These are phyloP conservation scores for Macrophomina phaseolina DNA, from an alignment of 2,329 filamentous ascomycete species.

Conservation along the genomic window DNA sequence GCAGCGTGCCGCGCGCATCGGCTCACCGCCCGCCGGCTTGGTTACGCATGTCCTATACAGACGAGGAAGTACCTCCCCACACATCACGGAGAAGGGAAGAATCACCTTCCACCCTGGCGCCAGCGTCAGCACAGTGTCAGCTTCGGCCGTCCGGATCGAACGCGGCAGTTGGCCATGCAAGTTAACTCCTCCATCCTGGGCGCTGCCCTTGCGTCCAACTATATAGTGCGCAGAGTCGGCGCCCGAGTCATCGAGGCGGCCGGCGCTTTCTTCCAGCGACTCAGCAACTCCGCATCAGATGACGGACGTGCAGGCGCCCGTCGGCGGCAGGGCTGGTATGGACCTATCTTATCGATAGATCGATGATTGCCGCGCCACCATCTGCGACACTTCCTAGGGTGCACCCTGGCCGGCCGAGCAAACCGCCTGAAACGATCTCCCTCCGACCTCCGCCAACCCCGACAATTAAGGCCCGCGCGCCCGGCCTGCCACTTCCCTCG, in stretches of 20 bases:
- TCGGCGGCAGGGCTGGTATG: slow-evolving; percentile 3
- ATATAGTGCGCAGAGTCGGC: not conserved
- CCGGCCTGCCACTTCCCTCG: not conserved
- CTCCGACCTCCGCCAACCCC: not conserved
- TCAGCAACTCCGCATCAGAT: not conserved
- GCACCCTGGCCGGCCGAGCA: not conserved
- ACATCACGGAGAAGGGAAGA: no score
- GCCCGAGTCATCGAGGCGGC: slow-evolving; percentile 6
- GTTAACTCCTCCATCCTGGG: not conserved
- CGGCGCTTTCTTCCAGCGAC: not conserved
- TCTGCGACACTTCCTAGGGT: slow-evolving; percentile 7
- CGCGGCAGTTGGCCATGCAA: not conserved
- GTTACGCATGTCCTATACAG: not conserved
- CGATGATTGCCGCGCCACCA: slow-evolving; percentile 22
- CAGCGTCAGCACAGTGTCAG: not conserved
- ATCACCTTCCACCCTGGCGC: not conserved
- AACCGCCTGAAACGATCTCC: slow-evolving; percentile 9
- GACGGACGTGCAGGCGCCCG: not conserved
- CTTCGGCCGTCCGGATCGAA: not conserved
- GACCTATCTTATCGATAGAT: slow-evolving; percentile 21
- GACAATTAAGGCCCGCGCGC: not conserved
- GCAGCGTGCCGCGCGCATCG: not conserved
- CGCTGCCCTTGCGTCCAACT: not conserved
- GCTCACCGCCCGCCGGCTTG: not conserved
- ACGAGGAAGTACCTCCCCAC: no score